Base-by-base conservation (phyloP, 75 land plant genomes). In the Chamaecyparis obtusa region DNA sequence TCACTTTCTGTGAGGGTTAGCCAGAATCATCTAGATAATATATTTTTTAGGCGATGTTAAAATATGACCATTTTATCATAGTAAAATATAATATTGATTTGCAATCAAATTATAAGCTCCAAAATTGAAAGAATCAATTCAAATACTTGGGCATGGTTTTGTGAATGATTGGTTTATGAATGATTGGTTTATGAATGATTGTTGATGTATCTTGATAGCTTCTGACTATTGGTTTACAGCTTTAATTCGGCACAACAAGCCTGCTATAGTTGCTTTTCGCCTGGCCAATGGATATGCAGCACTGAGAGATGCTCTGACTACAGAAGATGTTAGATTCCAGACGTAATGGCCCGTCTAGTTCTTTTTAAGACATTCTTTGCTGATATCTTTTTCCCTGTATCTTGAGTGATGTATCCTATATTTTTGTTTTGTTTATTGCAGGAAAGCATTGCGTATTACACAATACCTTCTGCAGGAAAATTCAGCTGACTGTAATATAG, bases 381-480 rank as follows among this genome's bases (percentile, higher is more conserved):
- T 80, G 21, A 80, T n/a, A 4, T 81, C 83, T 43, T 81, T 44
- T 81, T 44, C 5, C 36, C 16, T 74, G 76, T 13, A 32, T 16
- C 36, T 74, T 13, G 36, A 32, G 13, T 33, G 33, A 44, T 48
- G 30, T 30, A 16, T 81, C 48, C 49, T 44, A 48, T 51, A 30
- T 33, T n/a, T 49, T 86, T 84, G 76, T 81, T 84, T 39, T 46
- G 56, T 84, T 36, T 83, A 24, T 83, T 46, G 60, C 94, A 98
- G 99, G 95, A 98, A 98, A 91, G 99, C 99, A 19, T 86, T 98
- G 15, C 93, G 95, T 87, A 91, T 96, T 87, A 85, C 95, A 69
- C 92, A 97, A 35, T 97, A 98, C 76, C 90, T 98, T n/a, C 84
- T 98, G 15, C 95, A 96, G 19, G 99, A 97, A 85, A 95, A 94